Evolutionary conservation across 345 rosid species (phyloP), one percentile per base, ranked within the genome.

Genomic region (Eucalyptus cloeziana): DNA sequence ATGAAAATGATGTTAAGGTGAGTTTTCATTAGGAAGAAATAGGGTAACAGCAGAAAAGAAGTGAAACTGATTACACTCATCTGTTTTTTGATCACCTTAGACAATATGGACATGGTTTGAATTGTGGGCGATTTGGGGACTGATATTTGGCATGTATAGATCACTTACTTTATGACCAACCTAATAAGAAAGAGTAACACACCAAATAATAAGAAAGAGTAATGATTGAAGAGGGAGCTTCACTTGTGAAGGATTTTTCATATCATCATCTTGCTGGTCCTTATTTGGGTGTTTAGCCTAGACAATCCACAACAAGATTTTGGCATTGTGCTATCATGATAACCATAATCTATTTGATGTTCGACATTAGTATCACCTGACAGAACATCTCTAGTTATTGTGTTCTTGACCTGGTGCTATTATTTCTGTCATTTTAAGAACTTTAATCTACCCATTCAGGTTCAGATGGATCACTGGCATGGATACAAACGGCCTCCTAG

Each of bases 391-490:
- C 85, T 76, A 22, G 47, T 40, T 5, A 40, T 10, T 76, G 47
- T 76, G 15, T 76, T 76, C 85, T 76, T 40, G 27, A 43, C 16
- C 30, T 40, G 43, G 0, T 37, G 47, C 15, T 76, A 25, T 76
- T 21, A 76, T 40, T 76, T 76, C 9, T 22, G 9, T 76, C 85
- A 76, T 40, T 14, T 14, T 64, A 64, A 64, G 76, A 64, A 64
- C 3, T 64, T 33, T 17, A 31, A 6, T 47, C 31, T 27, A 49
- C 37, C 37, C 31, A 24, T 85, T 25, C 95, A 96, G 98, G 94
- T 95, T 89, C 93, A 90, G 51, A 93, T 88, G 96, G 98, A 97
- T 90, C 90, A 94, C 12, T 97, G 99, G 99, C 90, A 92, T 87
- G 95, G 92, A 25, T 97, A 94, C 85, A 97, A 95, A 91, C 93